phyloP scores from a whole-genome alignment of 2,329 filamentous ascomycete species.

The Lecanicillium sp. region DNA sequence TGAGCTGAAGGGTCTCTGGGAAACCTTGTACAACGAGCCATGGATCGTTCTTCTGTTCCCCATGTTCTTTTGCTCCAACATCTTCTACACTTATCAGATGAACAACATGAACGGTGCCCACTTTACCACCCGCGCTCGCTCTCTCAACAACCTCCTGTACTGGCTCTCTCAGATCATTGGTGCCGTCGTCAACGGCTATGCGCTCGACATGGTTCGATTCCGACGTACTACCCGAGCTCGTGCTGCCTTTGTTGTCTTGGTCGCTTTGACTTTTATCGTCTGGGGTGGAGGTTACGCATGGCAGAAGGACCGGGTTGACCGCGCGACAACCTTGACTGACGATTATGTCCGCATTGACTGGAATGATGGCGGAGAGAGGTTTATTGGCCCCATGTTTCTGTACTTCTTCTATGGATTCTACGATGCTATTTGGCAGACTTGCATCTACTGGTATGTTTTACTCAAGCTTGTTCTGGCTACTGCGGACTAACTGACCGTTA shows the following conservation, averaged over 20 bases:
- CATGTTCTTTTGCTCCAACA: constrained; percentile 47
- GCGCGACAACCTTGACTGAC: constrained; percentile 28
- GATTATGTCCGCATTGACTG: constrained; percentile 25
- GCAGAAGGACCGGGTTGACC: constrained; percentile 50
- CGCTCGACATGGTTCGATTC: constrained; percentile 34
- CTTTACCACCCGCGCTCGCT: constrained; percentile 47
- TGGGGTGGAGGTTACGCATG: constrained; percentile 57
- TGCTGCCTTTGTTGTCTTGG: constrained; percentile 35
- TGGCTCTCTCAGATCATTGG: constrained; percentile 49
- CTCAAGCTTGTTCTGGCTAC: too few relatives aligned
- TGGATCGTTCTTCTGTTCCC: constrained; percentile 48
- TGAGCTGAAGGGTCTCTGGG: constrained; percentile 61
- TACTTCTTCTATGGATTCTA: constrained; percentile 66
- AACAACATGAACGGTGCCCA: constrained; percentile 44
- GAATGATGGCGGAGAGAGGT: too few relatives aligned
- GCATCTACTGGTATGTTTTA: constrained; percentile 60
- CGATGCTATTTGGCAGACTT: constrained; percentile 57
- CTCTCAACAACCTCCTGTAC: constrained; percentile 45
- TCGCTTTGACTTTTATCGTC: constrained; percentile 39
- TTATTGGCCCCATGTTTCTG: constrained; percentile 56
- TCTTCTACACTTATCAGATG: constrained; percentile 49
- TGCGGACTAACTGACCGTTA: too few relatives aligned
- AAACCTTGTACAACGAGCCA: constrained; percentile 57
- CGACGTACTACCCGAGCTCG: constrained; percentile 36
- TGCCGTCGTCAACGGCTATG: constrained; percentile 36